Base-by-base conservation (phyloP, 306 rosid species). In the Quercus parvula region DNA sequence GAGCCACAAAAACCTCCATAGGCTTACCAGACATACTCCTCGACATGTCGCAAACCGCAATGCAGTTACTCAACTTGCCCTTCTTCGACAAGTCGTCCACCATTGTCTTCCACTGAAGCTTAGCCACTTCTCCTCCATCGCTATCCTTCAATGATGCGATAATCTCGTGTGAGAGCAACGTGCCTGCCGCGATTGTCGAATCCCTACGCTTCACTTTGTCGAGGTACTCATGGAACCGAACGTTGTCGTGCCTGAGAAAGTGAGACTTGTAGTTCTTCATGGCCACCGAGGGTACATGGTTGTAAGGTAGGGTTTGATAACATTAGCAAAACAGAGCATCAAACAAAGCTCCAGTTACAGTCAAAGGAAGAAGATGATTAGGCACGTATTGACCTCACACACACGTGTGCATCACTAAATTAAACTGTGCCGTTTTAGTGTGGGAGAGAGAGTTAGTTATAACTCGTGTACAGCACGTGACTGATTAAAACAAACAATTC, bases 11-110 rank as follows among this genome's bases (percentile, higher is more conserved):
- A 4, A 30, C 33, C 33, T 30, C 33, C 33, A 30, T 89, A 0
- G 96, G 94, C 4, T 3, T 41, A 52, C 92, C 92, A 0, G 0
- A 0, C 97, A 92, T 92, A 49, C 92, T 87, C 24, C 84, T 87
- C 0, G 94, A 89, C 3, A 90, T 90, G 70, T 92, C 92, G 63
- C 87, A 84, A 2, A 92, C 81, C 8, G 90, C 88, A 24, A 92
- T 25, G 38, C 89, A 84, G 30, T 82, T 87, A 31, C 28, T 87
- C 82, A 90, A 20, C 66, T 81, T 89, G 0, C 97, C 97, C 12
- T 61, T 35, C 80, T 81, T 80, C 19, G 56, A 56, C 76, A 87
- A 10, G 54, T 90, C 92, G 4, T 88, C 87, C 69, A 30, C 33
- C 33, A 30, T 30, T 30, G 5, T 4, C 33, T 30, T 30, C 33